Evolutionary conservation across 352 stramenopile genomes (phyloP).

Genomic region (Phytopythium mirpurense): DNA sequence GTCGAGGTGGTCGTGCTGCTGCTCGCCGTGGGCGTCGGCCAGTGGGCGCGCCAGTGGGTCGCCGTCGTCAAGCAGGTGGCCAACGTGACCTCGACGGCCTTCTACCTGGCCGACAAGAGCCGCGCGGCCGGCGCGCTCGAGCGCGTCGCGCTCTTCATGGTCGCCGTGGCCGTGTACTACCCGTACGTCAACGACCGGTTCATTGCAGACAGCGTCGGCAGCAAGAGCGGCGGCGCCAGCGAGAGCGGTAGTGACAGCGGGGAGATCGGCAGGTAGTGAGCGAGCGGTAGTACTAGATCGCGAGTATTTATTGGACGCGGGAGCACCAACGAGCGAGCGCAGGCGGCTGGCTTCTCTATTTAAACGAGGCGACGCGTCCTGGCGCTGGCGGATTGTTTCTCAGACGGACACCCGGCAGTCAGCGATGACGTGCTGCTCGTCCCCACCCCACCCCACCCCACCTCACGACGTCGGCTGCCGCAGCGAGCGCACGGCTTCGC

Average conservation of each 20-base stretch:
- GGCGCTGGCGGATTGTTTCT: too few species aligned
- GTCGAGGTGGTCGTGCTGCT: slow-evolving; percentile 40
- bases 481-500: not conserved
- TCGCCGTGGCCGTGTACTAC: slow-evolving; percentile 42
- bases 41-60: slow-evolving; percentile 34
- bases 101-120: slow-evolving; percentile 29
- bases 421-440: too few species aligned
- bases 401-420: too few species aligned
- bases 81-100: slow-evolving; percentile 36
- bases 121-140: slow-evolving; percentile 35
- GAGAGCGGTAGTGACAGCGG: not conserved
- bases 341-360: too few species aligned
- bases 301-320: slow-evolving; percentile 1
- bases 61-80: slow-evolving; percentile 33
- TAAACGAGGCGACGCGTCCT: too few species aligned
- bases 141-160: slow-evolving; percentile 34
- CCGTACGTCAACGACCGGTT: slow-evolving; percentile 41
- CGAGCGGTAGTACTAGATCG: slow-evolving; percentile 1
- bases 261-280: not conserved
- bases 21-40: slow-evolving; percentile 27
- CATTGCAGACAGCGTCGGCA: slow-evolving; percentile 11
- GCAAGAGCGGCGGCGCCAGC: slow-evolving; percentile 4
- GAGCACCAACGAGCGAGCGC: not conserved
- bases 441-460: too few species aligned
- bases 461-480: not conserved